These are phyloP conservation scores for Dictyostelium intermedium DNA, from an alignment of 78 protist species.

Conservation along the genomic window DNA sequence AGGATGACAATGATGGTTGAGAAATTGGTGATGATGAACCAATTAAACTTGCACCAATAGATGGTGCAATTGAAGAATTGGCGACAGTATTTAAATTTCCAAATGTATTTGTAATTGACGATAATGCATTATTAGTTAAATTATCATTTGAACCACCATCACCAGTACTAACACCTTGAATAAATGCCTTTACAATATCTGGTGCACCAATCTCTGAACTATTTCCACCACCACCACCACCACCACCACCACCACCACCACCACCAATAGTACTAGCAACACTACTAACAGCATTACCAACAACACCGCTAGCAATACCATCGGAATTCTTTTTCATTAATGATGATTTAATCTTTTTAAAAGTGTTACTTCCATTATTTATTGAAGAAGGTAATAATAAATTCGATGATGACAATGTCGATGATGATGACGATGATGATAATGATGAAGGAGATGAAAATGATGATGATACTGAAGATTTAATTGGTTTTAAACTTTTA, in stretches of 20 bases:
- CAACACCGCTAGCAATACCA: not conserved
- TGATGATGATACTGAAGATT: not conserved
- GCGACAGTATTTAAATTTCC: not conserved
- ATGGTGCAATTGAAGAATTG: not conserved
- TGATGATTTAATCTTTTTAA: conserved; percentile 16
- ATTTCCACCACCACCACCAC: not conserved
- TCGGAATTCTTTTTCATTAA: not conserved
- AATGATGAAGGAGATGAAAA: not conserved
- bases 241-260: not conserved
- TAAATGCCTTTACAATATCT: conserved; percentile 56
- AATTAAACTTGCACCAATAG: not conserved
- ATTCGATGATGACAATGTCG: not conserved
- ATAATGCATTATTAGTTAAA: conserved; percentile 33
- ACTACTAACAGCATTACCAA: not conserved
- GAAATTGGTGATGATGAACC: not conserved
- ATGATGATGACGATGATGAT: not conserved
- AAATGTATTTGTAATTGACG: conserved; percentile 25
- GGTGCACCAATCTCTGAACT: conserved; percentile 35
- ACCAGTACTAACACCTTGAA: conserved; percentile 56
- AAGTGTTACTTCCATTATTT: not conserved
- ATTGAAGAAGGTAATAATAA: not conserved
- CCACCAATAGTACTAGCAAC: not conserved
- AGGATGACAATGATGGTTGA: not conserved
- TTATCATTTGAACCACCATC: conserved; percentile 49
- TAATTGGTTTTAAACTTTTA: not conserved